A percentile compares a stretch with the other conserved stretches of the same genome.
Conservation (phyloP, 345 rosid species). For the Citropsis articulata region DNA sequence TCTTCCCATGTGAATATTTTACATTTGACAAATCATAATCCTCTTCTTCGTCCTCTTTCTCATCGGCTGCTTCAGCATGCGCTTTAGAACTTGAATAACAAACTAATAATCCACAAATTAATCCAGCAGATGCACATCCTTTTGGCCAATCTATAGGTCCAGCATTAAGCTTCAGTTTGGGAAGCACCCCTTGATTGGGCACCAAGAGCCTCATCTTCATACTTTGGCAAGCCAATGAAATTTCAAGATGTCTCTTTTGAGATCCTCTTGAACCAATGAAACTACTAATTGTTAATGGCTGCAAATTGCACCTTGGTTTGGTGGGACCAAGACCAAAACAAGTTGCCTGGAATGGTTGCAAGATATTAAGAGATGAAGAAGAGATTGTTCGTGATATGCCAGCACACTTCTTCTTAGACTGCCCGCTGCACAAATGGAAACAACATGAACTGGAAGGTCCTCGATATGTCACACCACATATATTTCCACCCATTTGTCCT, state of each 20-base stretch:
- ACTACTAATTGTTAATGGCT: slow-evolving; percentile 35
- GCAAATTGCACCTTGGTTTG: slow-evolving; percentile 27
- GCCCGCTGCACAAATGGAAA: slow-evolving; percentile 29
- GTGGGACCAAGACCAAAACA: slow-evolving; percentile 28
- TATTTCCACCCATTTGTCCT: slow-evolving; percentile 38
- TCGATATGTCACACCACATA: slow-evolving; percentile 27
- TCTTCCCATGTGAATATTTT: slow-evolving; percentile 61
- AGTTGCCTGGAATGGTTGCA: slow-evolving; percentile 22
- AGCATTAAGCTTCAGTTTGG: slow-evolving; percentile 39
- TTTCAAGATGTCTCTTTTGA: slow-evolving; percentile 39
- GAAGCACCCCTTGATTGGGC: slow-evolving; percentile 38
- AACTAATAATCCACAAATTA: slow-evolving; percentile 61
- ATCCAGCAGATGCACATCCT: slow-evolving; percentile 47
- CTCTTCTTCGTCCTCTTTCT: slow-evolving; percentile 33
- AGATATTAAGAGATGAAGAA: slow-evolving; percentile 27
- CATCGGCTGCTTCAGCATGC: slow-evolving; percentile 52
- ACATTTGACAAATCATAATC: slow-evolving; percentile 26
- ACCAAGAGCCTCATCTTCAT: slow-evolving; percentile 38
- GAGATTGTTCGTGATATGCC: slow-evolving; percentile 39
- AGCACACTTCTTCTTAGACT: slow-evolving; percentile 28
- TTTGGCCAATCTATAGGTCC: slow-evolving; percentile 40
- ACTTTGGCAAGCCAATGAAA: slow-evolving; percentile 43
- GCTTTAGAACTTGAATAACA: slow-evolving; percentile 60
- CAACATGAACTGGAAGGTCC: slow-evolving; percentile 39
- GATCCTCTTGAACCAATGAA: slow-evolving; percentile 28